Evolutionary conservation across 768 basidiomycete genomes (phyloP), one percentile per base, ranked within the genome.

Genomic region (Psilocybe cubensis): DNA sequence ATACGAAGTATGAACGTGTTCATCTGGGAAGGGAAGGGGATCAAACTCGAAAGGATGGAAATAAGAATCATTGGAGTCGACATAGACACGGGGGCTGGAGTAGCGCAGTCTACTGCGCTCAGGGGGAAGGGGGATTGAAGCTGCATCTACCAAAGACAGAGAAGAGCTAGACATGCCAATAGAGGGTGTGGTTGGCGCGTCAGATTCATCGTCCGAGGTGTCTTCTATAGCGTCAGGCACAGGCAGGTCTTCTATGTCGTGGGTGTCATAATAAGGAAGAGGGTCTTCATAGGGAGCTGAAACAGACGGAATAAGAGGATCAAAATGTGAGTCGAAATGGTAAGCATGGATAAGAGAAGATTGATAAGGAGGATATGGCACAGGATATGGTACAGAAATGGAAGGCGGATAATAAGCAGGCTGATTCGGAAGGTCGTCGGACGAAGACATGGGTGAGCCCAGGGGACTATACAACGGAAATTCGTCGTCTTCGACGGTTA

Each of bases 151-250:
- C 51, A 83, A 75, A 52, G 78, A 77, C 58, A 85, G 70, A 46
- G 84, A 82, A 17, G 84, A 81, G 62, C 76, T 78, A 40, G 88
- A 88, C 61, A 79, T 78, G 63, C 80, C 78, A 45, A 83, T 63
- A 40, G 83, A 86, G 46, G 87, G 88, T 6, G 88, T 86, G 9
- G 82, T 80, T 9, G 79, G 82, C 4, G 82, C 74, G 64, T 92
- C 91, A 14, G 90, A 91, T 76, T 92, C 91, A 75, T 92, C 91
- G 74, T 92, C 91, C 43, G 91, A 92, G 33, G 81, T 83, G 72
- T 92, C 91, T 70, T 92, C 90, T 79, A 92, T 89, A 40, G 89
- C 85, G 66, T 92, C 91, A 42, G 89, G 90, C 41, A 91, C 83
- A 25, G 87, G 76, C 28, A 85, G 78, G 66, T 88, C 87, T 64